Percentiles rank a stretch among this genome's conserved stretches.
Evolutionary conservation across 2,329 filamentous ascomycete genomes (phyloP).

Genomic region (Dothiorella sarmentorum): DNA sequence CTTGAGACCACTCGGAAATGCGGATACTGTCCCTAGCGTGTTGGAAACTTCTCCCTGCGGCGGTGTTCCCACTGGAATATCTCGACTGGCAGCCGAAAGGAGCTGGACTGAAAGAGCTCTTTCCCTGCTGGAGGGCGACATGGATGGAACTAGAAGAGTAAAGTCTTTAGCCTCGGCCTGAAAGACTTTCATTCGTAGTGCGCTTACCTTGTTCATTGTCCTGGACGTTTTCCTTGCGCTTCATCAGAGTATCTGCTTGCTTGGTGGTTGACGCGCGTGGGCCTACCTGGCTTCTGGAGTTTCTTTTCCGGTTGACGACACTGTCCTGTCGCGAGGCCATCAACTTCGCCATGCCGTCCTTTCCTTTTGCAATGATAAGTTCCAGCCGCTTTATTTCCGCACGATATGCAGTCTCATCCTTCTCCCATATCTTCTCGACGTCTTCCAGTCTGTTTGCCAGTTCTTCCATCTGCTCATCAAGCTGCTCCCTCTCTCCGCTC

Average conservation of each 20-base stretch:
- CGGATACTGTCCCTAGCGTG: neutral
- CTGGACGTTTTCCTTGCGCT: conserved; percentile 5
- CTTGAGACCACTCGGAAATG: neutral
- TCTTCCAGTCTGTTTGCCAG: neutral
- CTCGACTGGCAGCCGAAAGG: neutral
- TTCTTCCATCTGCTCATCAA: neutral
- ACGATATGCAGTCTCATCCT: neutral
- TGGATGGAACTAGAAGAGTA: conserved; percentile 21
- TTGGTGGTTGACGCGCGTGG: neutral
- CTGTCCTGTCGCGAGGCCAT: conserved; percentile 42
- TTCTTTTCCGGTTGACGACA: conserved; percentile 32
- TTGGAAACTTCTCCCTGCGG: neutral
- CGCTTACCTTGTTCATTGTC: neutral
- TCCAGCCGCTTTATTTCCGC: conserved; percentile 30
- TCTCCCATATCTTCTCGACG: neutral
- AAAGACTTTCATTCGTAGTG: neutral
- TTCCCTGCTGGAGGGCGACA: conserved; percentile 26
- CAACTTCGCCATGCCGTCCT: conserved; percentile 40
- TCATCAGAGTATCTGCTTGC: conserved; percentile 23
- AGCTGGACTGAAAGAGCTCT: conserved; percentile 27
- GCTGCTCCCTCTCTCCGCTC: neutral
- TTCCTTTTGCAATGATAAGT: conserved; percentile 41
- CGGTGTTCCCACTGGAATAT: conserved; percentile 3
- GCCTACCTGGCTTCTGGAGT: neutral
- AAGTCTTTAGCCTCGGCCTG: neutral